Percentiles rank a stretch among this genome's conserved stretches.
Evolutionary conservation across 176 grass and related monocot genomes (phyloP).

Genomic region (Carex parvula): DNA sequence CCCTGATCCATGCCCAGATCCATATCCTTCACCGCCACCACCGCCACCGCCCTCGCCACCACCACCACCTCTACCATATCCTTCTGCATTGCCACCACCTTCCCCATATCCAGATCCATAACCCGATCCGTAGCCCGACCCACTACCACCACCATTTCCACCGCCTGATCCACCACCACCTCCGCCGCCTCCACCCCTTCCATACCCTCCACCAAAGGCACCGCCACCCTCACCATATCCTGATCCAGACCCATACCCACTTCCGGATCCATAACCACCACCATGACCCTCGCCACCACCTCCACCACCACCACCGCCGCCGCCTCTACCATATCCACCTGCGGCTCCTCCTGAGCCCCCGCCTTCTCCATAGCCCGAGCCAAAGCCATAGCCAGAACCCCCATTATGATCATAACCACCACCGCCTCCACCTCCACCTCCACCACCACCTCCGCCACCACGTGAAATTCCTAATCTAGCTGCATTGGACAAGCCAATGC

Average conservation of each 20-base stretch:
- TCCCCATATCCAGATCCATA: constrained; percentile 30
- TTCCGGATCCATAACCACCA: constrained; percentile 23
- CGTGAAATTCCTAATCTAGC: background rate
- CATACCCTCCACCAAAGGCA: constrained; percentile 7
- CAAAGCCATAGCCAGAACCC: constrained; percentile 2
- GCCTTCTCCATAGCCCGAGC: constrained; percentile 24
- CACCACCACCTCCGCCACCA: background rate
- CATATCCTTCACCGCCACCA: background rate
- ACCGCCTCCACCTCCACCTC: background rate
- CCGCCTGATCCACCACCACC: constrained; percentile 14
- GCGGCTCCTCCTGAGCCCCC: constrained; percentile 6
- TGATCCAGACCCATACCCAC: constrained; percentile 25
- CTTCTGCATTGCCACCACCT: constrained; percentile 16
- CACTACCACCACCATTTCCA: background rate
- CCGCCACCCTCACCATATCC: constrained; percentile 24
- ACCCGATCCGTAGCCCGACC: constrained; percentile 19
- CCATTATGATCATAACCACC: background rate
- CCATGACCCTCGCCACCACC: background rate
- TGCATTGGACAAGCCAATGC: constrained; percentile 29
- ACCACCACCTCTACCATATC: constrained; percentile 12
- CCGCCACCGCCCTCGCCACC: background rate
- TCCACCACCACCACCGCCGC: constrained; percentile 3
- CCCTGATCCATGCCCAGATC: constrained; percentile 10
- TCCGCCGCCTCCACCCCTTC: constrained; percentile 21
- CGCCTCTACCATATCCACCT: constrained; percentile 6